Evolutionary conservation across 2,329 filamentous ascomycete genomes (phyloP).

Genomic region (Calycina marina): DNA sequence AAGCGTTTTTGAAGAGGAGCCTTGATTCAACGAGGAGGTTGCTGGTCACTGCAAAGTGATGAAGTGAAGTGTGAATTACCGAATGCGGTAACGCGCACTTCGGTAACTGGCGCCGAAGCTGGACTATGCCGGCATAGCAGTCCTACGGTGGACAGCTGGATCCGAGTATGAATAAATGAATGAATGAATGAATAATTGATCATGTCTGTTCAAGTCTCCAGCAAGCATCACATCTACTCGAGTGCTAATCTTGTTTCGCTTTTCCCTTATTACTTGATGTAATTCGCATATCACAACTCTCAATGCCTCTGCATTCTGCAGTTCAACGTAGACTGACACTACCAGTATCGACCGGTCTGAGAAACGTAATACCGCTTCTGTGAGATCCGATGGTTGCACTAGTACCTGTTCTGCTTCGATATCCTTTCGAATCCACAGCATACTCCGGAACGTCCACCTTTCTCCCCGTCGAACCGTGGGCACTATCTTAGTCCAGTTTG

Average conservation of each 20-base stretch:
- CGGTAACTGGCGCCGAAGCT: no score
- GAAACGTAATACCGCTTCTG: slow-evolving; percentile 12
- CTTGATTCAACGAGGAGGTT: slow-evolving; percentile 1
- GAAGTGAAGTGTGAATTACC: slow-evolving; percentile 22
- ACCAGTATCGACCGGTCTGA: slow-evolving; percentile 15
- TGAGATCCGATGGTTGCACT: slow-evolving; percentile 17
- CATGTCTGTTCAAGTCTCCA: slow-evolving; percentile 10
- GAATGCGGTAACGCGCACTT: no score
- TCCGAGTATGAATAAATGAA: no score
- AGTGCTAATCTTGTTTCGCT: slow-evolving; percentile 8
- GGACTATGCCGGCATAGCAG: no score
- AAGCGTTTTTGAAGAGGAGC: slow-evolving; percentile 19
- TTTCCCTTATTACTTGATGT: no score
- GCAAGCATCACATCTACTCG: slow-evolving; percentile 12
- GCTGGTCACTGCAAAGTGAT: slow-evolving; percentile 7
- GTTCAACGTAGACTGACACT: no score
- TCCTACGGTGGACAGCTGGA: no score
- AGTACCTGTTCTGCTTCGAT: slow-evolving; percentile 13
- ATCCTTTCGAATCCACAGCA: slow-evolving; percentile 19
- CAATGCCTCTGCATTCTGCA: no score
- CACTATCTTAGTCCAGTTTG: slow-evolving; percentile 7
- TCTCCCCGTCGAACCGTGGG: slow-evolving; percentile 8
- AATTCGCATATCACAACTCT: no score
- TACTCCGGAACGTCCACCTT: slow-evolving; percentile 16
- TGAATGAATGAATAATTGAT: no score